Evolutionary conservation across 2,329 filamentous ascomycete genomes (phyloP).

Genomic region (Alternaria longipes): DNA sequence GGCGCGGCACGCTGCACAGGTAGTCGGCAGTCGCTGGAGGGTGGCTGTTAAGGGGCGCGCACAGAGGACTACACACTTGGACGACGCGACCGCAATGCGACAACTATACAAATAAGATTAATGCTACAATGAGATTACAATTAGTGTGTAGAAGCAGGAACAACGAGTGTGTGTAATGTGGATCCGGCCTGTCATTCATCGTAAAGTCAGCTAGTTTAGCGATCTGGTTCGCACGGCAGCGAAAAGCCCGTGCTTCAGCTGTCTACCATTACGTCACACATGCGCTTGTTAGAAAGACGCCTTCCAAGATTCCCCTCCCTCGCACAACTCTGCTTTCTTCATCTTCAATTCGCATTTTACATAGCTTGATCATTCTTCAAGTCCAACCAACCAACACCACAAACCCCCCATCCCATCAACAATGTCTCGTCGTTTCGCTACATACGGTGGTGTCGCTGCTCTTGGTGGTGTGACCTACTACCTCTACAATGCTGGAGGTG

Average conservation of each 20-base stretch:
- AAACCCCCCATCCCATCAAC: conserved; percentile 18
- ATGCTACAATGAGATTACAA: conserved; percentile 7
- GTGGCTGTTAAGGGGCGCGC: conserved; percentile 34
- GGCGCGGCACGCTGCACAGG: conserved; percentile 21
- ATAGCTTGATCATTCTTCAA: conserved; percentile 12
- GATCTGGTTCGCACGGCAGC: conserved; percentile 30
- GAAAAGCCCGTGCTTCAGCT: conserved; percentile 30
- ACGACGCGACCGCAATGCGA: conserved; percentile 10
- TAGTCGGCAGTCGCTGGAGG: conserved; percentile 1
- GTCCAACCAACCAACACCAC: conserved; percentile 11
- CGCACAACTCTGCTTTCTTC: conserved; percentile 11
- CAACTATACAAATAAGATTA: conserved; percentile 1
- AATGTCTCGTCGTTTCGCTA: conserved; percentile 43
- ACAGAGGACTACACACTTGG: conserved; percentile 8
- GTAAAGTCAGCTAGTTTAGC: conserved; percentile 22
- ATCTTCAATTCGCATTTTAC: conserved; percentile 14
- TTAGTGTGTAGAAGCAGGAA: conserved; percentile 14
- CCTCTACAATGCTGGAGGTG: conserved; percentile 85
- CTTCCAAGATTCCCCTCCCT: conserved; percentile 33
- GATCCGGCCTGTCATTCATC: conserved; percentile 7
- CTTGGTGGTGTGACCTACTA: conserved; percentile 81
- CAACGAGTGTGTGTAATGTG: conserved; percentile 7
- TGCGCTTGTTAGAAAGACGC: conserved; percentile 32
- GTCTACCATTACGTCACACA: conserved; percentile 38
- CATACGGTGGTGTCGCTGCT: conserved; percentile 50